phyloP scores from a whole-genome alignment of 2,329 filamentous ascomycete genomes.

The Colletotrichum sp. region DNA sequence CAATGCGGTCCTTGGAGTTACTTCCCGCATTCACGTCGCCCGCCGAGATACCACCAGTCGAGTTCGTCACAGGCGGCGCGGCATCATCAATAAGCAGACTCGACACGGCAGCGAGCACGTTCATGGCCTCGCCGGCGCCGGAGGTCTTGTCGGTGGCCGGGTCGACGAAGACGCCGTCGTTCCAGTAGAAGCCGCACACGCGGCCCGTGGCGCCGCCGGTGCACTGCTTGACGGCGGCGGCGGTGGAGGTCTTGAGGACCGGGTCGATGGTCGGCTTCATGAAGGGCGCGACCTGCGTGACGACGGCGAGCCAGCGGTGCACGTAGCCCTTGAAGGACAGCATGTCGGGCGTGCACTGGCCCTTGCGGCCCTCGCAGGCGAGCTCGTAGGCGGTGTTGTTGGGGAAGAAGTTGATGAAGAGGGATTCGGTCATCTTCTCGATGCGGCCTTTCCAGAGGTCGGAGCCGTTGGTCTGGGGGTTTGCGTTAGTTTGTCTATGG shows the following conservation, averaged over 20 bases:
- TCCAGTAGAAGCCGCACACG: slow-evolving; percentile 72
- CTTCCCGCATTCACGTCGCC: slow-evolving; percentile 46
- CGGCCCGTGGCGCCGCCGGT: slow-evolving; percentile 61
- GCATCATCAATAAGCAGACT: slow-evolving; percentile 49
- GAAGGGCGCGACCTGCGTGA: slow-evolving; percentile 66
- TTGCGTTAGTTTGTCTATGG: slow-evolving; percentile 13
- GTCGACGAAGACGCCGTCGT: slow-evolving; percentile 45
- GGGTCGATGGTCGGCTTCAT: slow-evolving; percentile 60
- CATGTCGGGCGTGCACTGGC: slow-evolving; percentile 73
- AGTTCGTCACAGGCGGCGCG: slow-evolving; percentile 46
- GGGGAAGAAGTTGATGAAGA: slow-evolving; percentile 58
- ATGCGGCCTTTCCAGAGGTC: slow-evolving; percentile 60
- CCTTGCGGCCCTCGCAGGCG: slow-evolving; percentile 63
- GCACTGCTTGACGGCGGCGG: slow-evolving; percentile 66
- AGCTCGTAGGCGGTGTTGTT: slow-evolving; percentile 68
- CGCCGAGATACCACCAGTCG: slow-evolving; percentile 54
- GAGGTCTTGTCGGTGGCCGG: slow-evolving; percentile 57
- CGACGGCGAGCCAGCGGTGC: slow-evolving; percentile 67
- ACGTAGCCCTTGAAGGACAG: slow-evolving; percentile 75
- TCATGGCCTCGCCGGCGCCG: slow-evolving; percentile 65
- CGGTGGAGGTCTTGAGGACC: slow-evolving; percentile 60
- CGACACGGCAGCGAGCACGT: slow-evolving; percentile 59
- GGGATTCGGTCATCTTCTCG: slow-evolving; percentile 57
- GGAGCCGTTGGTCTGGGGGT: slow-evolving; percentile 52
- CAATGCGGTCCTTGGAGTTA: slow-evolving; percentile 32